These are phyloP conservation scores for Botrytis fabae DNA, from an alignment of 2,329 filamentous ascomycete species.

Conservation along the genomic window DNA sequence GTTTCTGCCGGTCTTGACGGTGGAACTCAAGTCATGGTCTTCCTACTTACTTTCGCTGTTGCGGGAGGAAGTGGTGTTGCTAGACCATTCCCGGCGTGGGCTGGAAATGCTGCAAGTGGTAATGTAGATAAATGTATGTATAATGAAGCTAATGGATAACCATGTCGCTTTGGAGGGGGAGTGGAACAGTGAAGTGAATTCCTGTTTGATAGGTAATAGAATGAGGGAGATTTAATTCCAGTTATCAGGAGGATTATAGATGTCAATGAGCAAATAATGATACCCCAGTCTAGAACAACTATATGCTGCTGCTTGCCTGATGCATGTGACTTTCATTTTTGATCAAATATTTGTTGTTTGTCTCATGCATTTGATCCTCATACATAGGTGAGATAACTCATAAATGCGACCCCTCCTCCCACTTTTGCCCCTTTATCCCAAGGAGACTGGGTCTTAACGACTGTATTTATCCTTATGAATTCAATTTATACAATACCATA, in stretches of 20 bases:
- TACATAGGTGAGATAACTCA: background rate
- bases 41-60: conserved; percentile 66
- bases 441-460: background rate
- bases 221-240: too few species aligned
- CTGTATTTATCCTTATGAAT: background rate
- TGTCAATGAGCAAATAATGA: background rate
- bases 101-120: conserved; percentile 27
- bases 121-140: conserved; percentile 33
- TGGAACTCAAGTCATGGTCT: conserved; percentile 64
- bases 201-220: background rate
- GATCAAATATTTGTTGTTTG: background rate
- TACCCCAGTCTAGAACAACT: background rate
- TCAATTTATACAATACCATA: too few species aligned
- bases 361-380: background rate
- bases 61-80: conserved; percentile 39
- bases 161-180: too few species aligned
- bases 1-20: conserved; percentile 70
- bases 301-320: background rate
- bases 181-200: background rate
- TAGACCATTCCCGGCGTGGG: conserved; percentile 35
- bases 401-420: background rate
- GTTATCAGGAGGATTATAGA: background rate
- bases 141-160: conserved; percentile 28
- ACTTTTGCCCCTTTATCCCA: background rate
- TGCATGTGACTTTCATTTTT: background rate